phyloP scores from a whole-genome alignment of 2,329 filamentous ascomycete genomes.

The Sarocladium strictum region DNA sequence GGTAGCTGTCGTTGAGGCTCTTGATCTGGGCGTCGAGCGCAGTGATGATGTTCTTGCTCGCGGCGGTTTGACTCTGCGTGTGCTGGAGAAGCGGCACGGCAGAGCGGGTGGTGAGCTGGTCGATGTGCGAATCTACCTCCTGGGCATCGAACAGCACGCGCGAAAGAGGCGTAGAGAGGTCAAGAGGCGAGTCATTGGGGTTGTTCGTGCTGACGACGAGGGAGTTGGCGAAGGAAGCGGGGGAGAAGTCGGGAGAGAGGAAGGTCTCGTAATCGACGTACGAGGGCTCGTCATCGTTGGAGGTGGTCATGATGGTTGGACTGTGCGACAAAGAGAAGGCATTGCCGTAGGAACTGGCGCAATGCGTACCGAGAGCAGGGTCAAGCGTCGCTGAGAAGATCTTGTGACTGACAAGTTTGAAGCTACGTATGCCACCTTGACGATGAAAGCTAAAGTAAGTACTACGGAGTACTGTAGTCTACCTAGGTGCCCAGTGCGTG shows the following conservation, averaged over 20 bases:
- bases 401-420: background rate
- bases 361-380: background rate
- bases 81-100: slow-evolving; percentile 76
- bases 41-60: slow-evolving; percentile 65
- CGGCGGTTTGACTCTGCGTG: slow-evolving; percentile 66
- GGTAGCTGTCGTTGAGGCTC: slow-evolving; percentile 77
- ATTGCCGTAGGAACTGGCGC: background rate
- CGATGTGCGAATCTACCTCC: slow-evolving; percentile 94
- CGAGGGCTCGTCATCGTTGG: slow-evolving; percentile 53
- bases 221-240: slow-evolving; percentile 77
- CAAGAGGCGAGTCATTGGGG: slow-evolving; percentile 78
- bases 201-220: slow-evolving; percentile 91
- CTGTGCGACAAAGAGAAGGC: background rate
- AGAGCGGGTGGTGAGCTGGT: slow-evolving; percentile 77
- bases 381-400: no score
- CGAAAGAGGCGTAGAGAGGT: slow-evolving; percentile 89
- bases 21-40: slow-evolving; percentile 77
- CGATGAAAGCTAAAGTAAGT: no score
- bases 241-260: slow-evolving; percentile 74
- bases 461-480: no score
- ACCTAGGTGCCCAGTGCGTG: background rate
- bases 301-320: slow-evolving; percentile 4
- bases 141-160: slow-evolving; percentile 94
- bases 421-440: background rate
- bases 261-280: slow-evolving; percentile 98